Conservation (phyloP, 768 basidiomycete species). For the Exsudoporus frostii region DNA sequence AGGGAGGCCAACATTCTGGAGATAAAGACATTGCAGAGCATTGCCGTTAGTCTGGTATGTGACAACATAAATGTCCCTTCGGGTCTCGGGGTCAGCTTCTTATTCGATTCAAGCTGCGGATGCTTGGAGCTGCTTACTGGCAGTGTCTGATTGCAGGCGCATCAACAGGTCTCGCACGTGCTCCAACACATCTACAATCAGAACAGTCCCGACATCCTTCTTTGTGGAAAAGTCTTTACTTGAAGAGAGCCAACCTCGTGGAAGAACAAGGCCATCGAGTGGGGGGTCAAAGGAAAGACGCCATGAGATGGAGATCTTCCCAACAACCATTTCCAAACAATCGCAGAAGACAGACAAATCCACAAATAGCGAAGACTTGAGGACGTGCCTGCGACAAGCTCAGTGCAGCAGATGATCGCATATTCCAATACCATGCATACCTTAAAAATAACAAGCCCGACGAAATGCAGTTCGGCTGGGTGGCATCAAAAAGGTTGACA, state of each 20-base stretch:
- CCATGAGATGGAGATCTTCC: slow-evolving; percentile 37
- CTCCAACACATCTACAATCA: slow-evolving; percentile 9
- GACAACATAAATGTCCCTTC: slow-evolving; percentile 4
- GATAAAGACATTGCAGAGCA: slow-evolving; percentile 38
- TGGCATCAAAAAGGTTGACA: slow-evolving; percentile 27
- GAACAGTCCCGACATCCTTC: slow-evolving; percentile 7
- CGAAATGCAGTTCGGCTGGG: slow-evolving; percentile 19
- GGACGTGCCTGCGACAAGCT: slow-evolving; percentile 38
- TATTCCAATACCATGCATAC: slow-evolving; percentile 28
- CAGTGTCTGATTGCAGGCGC: slow-evolving; percentile 25
- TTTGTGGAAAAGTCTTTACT: slow-evolving; percentile 12
- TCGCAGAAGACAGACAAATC: slow-evolving; percentile 50
- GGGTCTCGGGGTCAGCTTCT: background rate
- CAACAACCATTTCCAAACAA: slow-evolving; percentile 47
- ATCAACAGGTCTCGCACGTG: slow-evolving; percentile 25
- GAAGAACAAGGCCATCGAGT: slow-evolving; percentile 50
- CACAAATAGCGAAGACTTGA: slow-evolving; percentile 35
- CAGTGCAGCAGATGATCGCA: background rate
- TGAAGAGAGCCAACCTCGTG: slow-evolving; percentile 47
- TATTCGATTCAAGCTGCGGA: background rate
- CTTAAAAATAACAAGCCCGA: slow-evolving; percentile 38
- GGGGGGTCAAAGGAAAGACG: slow-evolving; percentile 15
- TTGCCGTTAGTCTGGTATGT: slow-evolving; percentile 4
- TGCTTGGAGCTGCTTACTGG: background rate
- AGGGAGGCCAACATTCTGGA: slow-evolving; percentile 42